Conservation (phyloP, 2,329 filamentous ascomycete species). For the Fusarium abutilonis region DNA sequence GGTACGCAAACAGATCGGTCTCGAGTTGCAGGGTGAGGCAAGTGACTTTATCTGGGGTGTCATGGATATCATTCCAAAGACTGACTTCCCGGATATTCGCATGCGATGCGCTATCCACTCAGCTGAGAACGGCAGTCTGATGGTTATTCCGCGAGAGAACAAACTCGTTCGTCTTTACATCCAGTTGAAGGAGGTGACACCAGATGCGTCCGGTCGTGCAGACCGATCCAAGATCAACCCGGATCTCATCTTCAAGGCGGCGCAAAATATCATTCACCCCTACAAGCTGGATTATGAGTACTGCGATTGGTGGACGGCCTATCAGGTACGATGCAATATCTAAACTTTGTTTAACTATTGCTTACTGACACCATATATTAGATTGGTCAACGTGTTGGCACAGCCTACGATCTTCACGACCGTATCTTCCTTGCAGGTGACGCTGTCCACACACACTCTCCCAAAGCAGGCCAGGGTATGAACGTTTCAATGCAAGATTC, state of each 20-base stretch:
- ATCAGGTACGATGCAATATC: constrained; percentile 53
- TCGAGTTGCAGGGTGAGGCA: constrained; percentile 62
- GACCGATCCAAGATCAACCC: constrained; percentile 72
- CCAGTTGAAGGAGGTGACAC: constrained; percentile 62
- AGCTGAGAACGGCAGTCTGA: constrained; percentile 63
- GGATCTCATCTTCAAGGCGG: constrained; percentile 69
- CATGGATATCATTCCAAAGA: constrained; percentile 54
- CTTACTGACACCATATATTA: background rate
- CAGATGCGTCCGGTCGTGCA: constrained; percentile 49
- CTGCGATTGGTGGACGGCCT: constrained; percentile 55
- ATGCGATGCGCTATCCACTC: constrained; percentile 68
- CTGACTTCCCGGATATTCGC: constrained; percentile 69
- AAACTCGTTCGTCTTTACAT: constrained; percentile 73
- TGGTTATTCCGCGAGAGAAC: constrained; percentile 72
- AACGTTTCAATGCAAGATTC: constrained; percentile 76
- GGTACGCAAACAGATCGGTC: constrained; percentile 66
- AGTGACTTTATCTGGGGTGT: constrained; percentile 65
- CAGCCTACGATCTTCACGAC: constrained; percentile 63
- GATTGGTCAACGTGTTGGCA: constrained; percentile 71
- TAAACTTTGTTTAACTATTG: too few relatives aligned
- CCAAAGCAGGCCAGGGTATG: constrained; percentile 77
- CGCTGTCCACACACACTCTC: constrained; percentile 65
- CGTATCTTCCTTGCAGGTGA: constrained; percentile 77
- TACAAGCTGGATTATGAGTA: constrained; percentile 73
- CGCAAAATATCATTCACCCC: constrained; percentile 71